These are phyloP conservation scores for Boletus semigastroideus DNA, from an alignment of 1,284 basidiomycete species.

Conservation along the genomic window DNA sequence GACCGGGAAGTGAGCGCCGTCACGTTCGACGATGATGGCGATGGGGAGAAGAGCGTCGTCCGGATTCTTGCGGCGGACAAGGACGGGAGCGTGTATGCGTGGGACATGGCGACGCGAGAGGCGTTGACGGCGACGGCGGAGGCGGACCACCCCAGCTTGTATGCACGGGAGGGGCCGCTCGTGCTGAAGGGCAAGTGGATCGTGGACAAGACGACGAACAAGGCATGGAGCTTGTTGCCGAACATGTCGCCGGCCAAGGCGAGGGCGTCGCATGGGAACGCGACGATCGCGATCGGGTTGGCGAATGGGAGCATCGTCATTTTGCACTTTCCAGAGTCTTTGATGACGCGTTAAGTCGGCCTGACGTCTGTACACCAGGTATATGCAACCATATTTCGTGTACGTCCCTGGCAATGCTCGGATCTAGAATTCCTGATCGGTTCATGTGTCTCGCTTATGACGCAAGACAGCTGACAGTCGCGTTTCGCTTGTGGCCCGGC, in stretches of 20 bases:
- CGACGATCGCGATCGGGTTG: constrained; percentile 27
- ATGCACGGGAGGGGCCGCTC: constrained; percentile 14
- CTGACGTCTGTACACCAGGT: no score
- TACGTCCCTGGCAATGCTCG: no score
- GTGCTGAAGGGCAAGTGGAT: constrained; percentile 27
- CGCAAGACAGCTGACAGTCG: no score
- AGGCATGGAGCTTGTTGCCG: constrained; percentile 20
- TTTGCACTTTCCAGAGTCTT: constrained; percentile 20
- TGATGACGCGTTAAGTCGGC: neutral
- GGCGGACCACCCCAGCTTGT: constrained; percentile 17
- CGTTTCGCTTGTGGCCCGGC: no score
- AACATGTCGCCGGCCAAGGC: constrained; percentile 32
- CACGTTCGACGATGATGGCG: constrained; percentile 21
- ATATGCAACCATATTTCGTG: no score
- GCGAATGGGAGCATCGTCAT: constrained; percentile 34
- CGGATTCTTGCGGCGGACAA: constrained; percentile 29
- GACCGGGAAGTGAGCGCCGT: constrained; percentile 23
- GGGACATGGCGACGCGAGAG: constrained; percentile 26
- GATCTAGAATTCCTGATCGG: no score
- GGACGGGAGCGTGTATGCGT: constrained; percentile 27
- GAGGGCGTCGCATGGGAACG: constrained; percentile 21
- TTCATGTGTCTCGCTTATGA: no score
- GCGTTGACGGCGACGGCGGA: constrained; percentile 20
- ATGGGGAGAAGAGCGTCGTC: neutral
- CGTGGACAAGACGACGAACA: constrained; percentile 18